Evolutionary conservation across 768 basidiomycete species (phyloP).

Genomic region (Nidularia sp.): DNA sequence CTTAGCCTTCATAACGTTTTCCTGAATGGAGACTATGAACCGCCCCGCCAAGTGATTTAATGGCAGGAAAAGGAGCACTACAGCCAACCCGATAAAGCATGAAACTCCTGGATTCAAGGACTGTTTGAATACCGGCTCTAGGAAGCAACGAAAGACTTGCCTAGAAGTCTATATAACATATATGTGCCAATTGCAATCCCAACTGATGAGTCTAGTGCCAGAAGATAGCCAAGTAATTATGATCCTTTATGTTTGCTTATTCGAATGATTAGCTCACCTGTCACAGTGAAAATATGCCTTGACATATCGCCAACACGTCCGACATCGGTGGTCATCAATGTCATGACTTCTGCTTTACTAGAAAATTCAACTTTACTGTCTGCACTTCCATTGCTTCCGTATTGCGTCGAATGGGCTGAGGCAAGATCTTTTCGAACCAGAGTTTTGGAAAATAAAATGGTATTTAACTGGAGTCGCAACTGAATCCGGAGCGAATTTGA

Average conservation of each 20-base stretch:
- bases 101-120: conserved; percentile 43
- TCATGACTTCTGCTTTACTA: conserved; percentile 84
- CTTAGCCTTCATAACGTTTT: conserved; percentile 62
- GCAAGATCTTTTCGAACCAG: conserved; percentile 83
- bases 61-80: conserved; percentile 68
- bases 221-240: too few species aligned
- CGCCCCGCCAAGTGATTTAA: conserved; percentile 84
- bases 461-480: conserved; percentile 73
- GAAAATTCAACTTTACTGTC: conserved; percentile 54
- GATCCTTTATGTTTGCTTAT: too few species aligned
- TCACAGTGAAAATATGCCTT: conserved; percentile 72
- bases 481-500: conserved; percentile 69
- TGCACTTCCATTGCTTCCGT: conserved; percentile 3
- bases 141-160: conserved; percentile 23
- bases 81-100: conserved; percentile 73
- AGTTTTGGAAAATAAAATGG: conserved; percentile 82
- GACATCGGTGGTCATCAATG: conserved; percentile 92
- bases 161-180: conserved; percentile 77
- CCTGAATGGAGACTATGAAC: conserved; percentile 49
- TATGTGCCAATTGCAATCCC: conserved; percentile 72
- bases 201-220: conserved; percentile 61
- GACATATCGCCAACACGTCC: conserved; percentile 85
- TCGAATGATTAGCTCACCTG: conserved; percentile 36
- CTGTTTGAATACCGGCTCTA: background rate
- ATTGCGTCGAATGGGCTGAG: conserved; percentile 40